Base-by-base conservation (phyloP, 805 yeast genomes). In the Suhomyces sp. region DNA sequence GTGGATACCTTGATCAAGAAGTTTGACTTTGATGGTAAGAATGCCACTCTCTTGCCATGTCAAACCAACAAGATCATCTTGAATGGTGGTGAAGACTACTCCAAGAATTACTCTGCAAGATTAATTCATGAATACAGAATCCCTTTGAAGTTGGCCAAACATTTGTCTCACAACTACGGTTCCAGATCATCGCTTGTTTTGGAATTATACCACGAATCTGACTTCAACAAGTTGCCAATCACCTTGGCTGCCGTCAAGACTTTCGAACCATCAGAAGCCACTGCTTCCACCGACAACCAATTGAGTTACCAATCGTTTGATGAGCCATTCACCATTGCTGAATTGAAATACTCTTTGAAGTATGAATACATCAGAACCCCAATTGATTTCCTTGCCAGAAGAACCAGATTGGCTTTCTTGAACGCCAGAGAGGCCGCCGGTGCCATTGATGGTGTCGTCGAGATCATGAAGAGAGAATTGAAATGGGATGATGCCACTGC, bases 251-350 rank as follows among this genome's bases (percentile, higher is more conserved):
- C 60, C 10, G 33, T 46, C 24, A 51, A 55, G 33, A 38, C 48
- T 4, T 66, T 60, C 42, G 44, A 47, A 25, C 65, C 72, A 9
- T 56, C 64, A 12, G 52, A 51, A 12, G 31, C 44, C 8, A 28
- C 30, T 6, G 59, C 53, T 19, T 46, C 56, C 21, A 40, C 41
- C 17, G 63, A 45, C 42, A 69, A 58, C 63, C 38, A 47, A 51
- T 51, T 79, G 64, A 57, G 63, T 25, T 66, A 63, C 53, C 72
- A 68, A 43, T 65, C 70, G 27, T 83, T 78, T 52, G 83, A 79
- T 46, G 83, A 81, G 63, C 95, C 95, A 50, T 90, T 88, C 67
- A 86, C 95, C 37, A 76, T 88, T 53, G 97, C 93, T 35, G 98
- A 90, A 68, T 73, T 91, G 60, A 74, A 79, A 54, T 91, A 88